Evolutionary conservation across 495 filamentous ascomycete genomes (phyloP), one percentile per base, ranked within the genome.

Genomic region (Penicillium longicatenatum): DNA sequence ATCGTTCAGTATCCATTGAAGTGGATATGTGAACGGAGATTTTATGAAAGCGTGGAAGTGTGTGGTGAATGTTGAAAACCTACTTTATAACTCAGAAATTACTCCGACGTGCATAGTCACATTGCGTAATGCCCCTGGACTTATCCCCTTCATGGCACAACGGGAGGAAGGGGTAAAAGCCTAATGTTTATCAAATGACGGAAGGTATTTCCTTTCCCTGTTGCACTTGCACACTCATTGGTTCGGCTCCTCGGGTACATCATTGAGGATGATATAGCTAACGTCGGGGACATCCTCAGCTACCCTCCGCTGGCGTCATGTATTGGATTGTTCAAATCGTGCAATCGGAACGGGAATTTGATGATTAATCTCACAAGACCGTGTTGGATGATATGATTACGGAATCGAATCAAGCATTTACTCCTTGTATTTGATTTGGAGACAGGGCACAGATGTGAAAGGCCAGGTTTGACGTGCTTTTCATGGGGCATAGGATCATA

Each of bases 401-500:
- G 3, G 10, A n/a, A 31, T 7, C 16, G 14, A 39, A 29, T 20
- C 50, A 29, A 54, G 24, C 33, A 22, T 10, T 20, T 33, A 41
- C 22, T 29, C 3, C 37, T 9, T 26, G 39, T 14, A 6, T 5
- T n/a, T 31, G 19, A 31, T 21, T 31, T 31, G 29, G 30, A 19
- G 43, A 26, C 41, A 24, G 26, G 17, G 44, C 24, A 29, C 16
- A 30, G 33, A 37, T 43, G 20, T 19, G 30, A 29, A 57, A 35
- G 39, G 31, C 41, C 21, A 53, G 33, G 17, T 11, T 58, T 64
- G 61, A 61, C 54, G 61, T 61, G 61, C 61, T 64, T 29, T 50
- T 17, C 31, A 43, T 64, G 61, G 61, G 61, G 53, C 54, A 55
- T 64, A 26, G 45, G 51, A 35, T 54, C 58, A 64, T 58, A 41